A percentile compares a stretch with the other conserved stretches of the same genome.
Evolutionary conservation across 1,284 basidiomycete genomes (phyloP).

Genomic region (Filobasidium uniguttulatum): DNA sequence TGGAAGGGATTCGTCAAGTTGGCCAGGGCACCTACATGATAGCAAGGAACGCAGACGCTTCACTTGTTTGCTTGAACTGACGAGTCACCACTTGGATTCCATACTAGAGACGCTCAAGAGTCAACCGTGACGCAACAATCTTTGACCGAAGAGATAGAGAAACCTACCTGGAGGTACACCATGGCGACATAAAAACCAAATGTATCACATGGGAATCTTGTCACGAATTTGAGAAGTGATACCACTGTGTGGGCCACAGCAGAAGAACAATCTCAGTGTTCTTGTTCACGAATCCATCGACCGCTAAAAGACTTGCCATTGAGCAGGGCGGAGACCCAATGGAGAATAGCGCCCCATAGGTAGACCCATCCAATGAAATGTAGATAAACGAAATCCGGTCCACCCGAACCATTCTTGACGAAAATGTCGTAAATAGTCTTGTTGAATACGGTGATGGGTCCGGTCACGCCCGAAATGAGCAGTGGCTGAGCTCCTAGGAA

Average conservation of each 20-base stretch:
- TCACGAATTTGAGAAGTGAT: constrained; percentile 71
- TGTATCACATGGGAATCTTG: constrained; percentile 79
- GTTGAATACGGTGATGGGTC: constrained; percentile 81
- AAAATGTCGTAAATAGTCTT: constrained; percentile 78
- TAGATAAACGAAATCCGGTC: constrained; percentile 53
- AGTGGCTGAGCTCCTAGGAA: constrained; percentile 81
- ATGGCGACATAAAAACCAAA: constrained; percentile 73
- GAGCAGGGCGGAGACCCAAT: constrained; percentile 71
- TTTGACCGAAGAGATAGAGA: not conserved
- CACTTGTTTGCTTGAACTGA: constrained; percentile 46
- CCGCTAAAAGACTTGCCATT: constrained; percentile 62
- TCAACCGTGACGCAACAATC: too few relatives aligned
- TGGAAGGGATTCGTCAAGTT: not conserved
- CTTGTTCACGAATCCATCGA: not conserved
- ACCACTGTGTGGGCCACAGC: constrained; percentile 45
- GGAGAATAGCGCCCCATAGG: constrained; percentile 83
- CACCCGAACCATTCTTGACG: constrained; percentile 23
- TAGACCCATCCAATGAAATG: constrained; percentile 87
- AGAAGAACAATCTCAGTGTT: not conserved
- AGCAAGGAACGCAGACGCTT: constrained; percentile 51
- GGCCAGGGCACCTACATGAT: constrained; percentile 37
- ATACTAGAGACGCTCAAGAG: too few relatives aligned
- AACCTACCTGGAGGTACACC: constrained; percentile 50
- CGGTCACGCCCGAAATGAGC: constrained; percentile 85
- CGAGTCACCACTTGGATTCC: constrained; percentile 69